These are phyloP conservation scores for Coemansia sp. DNA, from an alignment of 371 early-diverging fungal genomes.

Conservation along the genomic window DNA sequence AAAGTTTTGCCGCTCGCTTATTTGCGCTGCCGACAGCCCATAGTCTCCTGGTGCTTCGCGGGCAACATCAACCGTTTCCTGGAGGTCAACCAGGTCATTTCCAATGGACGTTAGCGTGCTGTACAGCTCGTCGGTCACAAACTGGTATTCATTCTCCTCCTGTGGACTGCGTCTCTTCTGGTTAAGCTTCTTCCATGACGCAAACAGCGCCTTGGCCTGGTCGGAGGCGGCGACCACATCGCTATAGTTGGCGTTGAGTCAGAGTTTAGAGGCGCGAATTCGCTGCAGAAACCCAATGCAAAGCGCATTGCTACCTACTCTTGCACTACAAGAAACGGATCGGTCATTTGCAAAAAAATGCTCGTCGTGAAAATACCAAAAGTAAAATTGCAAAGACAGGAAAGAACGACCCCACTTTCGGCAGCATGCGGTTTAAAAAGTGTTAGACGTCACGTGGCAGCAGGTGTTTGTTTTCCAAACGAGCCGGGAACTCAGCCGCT, in stretches of 20 bases:
- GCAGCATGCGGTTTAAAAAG: too few relatives aligned
- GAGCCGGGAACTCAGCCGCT: too few relatives aligned
- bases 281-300: neutral
- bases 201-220: slow-evolving; percentile 46
- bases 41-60: slow-evolving; percentile 43
- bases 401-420: neutral
- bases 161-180: slow-evolving; percentile 37
- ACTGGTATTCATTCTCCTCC: slow-evolving; percentile 50
- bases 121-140: slow-evolving; percentile 47
- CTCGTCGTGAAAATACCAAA: neutral
- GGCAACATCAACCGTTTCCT: slow-evolving; percentile 49
- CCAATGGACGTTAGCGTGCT: slow-evolving; percentile 37
- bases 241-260: slow-evolving; percentile 13
- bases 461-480: too few relatives aligned
- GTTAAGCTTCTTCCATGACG: slow-evolving; percentile 41
- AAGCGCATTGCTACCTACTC: slow-evolving; percentile 29
- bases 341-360: slow-evolving; percentile 21
- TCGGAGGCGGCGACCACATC: slow-evolving; percentile 50
- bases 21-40: slow-evolving; percentile 32
- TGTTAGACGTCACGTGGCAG: too few relatives aligned
- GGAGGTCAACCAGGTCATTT: slow-evolving; percentile 42
- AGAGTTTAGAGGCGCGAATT: neutral
- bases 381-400: neutral
- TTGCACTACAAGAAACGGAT: slow-evolving; percentile 51
- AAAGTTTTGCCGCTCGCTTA: slow-evolving; percentile 42